A percentile compares a stretch with the other conserved stretches of the same genome.
Evolutionary conservation across 768 basidiomycete species (phyloP).

Genomic region (Kwoniella sp.): DNA sequence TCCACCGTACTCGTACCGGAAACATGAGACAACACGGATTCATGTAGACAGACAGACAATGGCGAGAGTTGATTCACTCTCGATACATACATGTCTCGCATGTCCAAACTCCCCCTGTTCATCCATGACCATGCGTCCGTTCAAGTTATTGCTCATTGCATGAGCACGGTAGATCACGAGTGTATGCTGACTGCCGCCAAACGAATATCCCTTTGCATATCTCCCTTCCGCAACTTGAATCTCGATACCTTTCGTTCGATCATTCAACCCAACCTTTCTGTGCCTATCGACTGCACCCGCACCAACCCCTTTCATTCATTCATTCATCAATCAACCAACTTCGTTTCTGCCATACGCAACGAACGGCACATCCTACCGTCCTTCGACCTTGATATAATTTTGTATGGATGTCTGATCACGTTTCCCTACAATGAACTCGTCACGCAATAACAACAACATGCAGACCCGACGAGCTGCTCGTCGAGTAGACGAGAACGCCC

Average conservation of each 20-base stretch:
- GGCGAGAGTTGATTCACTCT: constrained; percentile 20
- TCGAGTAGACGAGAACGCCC: constrained; percentile 48
- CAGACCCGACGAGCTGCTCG: constrained; percentile 45
- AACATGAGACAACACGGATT: constrained; percentile 15
- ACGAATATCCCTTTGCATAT: neutral
- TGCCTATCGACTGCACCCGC: neutral
- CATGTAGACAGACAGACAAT: neutral
- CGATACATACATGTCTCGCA: constrained; percentile 10
- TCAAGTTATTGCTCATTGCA: neutral
- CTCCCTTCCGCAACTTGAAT: too few species aligned
- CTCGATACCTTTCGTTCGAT: constrained; percentile 4
- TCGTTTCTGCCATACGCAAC: constrained; percentile 1
- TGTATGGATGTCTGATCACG: neutral
- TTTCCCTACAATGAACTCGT: neutral
- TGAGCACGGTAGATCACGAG: neutral
- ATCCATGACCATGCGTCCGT: too few species aligned
- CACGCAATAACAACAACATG: constrained; percentile 3
- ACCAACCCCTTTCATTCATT: neutral
- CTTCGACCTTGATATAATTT: constrained; percentile 2
- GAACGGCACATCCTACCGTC: neutral
- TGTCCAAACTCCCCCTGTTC: neutral
- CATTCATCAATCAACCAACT: neutral
- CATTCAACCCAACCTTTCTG: constrained; percentile 8
- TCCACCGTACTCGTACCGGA: neutral
- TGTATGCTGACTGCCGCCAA: neutral